Evolutionary conservation across 2,329 filamentous ascomycete species (phyloP), one percentile per base, ranked within the genome.

Genomic region (Colletotrichum tofieldiae): DNA sequence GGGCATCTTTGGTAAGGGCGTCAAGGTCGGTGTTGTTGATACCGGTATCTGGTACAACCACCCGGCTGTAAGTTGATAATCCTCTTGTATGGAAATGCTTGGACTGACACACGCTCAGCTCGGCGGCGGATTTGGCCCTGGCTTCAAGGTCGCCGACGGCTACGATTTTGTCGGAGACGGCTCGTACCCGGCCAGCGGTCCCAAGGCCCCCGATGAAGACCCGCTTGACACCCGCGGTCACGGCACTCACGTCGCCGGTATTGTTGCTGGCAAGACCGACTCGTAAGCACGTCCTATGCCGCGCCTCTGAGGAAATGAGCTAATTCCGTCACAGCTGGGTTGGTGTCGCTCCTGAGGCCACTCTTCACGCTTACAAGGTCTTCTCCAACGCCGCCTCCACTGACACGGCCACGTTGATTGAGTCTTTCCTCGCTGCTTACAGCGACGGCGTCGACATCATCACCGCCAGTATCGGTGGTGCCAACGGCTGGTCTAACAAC

Each of bases 21-120:
- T 78, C 16, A 84, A 79, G 55, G 76, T 84, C 43, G 83, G 82
- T n/a, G 77, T 84, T 43, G 78, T 84, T 41, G 83, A 84, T 61
- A 83, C 82, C 1, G 83, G 83, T 0, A 78, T 84, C 45, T 82
- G 83, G 66, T 84, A 84, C 64, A 80, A 78, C 2, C 83, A 84
- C 65, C 75, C 78, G 61, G 80, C 82, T 41, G 81, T 82, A 77
- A 52, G 73, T 72, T 11, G 23, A 11, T 26, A 9, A 7, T 32
- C 18, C 47, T 1, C 26, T n/a, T 7, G 5, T 20, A 8, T 12
- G 3, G 12, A 32, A 37, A 26, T 43, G 14, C 23, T 5, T 23
- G 23, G 20, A 47, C 67, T 71, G n/a, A 66, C 11, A 9, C 29
- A 6, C 14, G 1, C 9, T 5, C 2, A 71, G 71, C 73, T 74